Evolutionary conservation across 108 stramenopile species (phyloP).

Genomic region (Bacterosira constricta): DNA sequence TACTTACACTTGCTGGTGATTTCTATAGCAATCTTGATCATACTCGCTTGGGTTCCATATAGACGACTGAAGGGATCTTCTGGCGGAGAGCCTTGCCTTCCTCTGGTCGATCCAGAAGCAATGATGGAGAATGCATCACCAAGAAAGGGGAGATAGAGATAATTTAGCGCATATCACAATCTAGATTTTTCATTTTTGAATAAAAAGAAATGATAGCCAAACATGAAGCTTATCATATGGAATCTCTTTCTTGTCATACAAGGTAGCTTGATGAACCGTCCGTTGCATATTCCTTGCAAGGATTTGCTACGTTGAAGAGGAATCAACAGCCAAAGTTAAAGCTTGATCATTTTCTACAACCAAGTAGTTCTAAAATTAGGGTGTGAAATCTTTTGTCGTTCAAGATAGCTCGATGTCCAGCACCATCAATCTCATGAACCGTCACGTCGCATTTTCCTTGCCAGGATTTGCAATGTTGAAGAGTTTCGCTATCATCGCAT

Average conservation of each 20-base stretch:
- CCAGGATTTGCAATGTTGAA: constrained; percentile 57
- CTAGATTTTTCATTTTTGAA: not conserved
- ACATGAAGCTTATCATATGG: too few species aligned
- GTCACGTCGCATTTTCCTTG: constrained; percentile 47
- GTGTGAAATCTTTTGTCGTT: constrained; percentile 53
- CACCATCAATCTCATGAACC: constrained; percentile 52
- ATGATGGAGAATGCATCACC: not conserved
- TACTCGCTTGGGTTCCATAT: not conserved
- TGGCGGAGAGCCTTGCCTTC: not conserved
- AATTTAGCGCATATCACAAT: not conserved
- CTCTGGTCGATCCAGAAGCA: not conserved
- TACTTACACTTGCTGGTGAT: not conserved
- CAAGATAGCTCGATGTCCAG: constrained; percentile 50
- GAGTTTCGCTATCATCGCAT: constrained; percentile 59
- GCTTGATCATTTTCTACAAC: not conserved
- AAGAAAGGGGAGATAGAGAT: not conserved
- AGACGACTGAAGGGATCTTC: not conserved
- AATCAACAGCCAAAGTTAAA: too few species aligned
- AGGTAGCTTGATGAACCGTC: too few species aligned
- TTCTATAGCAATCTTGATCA: not conserved
- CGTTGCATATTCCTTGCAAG: too few species aligned
- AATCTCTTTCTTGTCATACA: too few species aligned
- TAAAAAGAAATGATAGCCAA: too few species aligned
- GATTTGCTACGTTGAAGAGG: too few species aligned
- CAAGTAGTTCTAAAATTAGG: constrained; percentile 35